A percentile compares a stretch with the other conserved stretches of the same genome.
Evolutionary conservation across 2,329 filamentous ascomycete genomes (phyloP).

Genomic region (Botrytis fragariae): DNA sequence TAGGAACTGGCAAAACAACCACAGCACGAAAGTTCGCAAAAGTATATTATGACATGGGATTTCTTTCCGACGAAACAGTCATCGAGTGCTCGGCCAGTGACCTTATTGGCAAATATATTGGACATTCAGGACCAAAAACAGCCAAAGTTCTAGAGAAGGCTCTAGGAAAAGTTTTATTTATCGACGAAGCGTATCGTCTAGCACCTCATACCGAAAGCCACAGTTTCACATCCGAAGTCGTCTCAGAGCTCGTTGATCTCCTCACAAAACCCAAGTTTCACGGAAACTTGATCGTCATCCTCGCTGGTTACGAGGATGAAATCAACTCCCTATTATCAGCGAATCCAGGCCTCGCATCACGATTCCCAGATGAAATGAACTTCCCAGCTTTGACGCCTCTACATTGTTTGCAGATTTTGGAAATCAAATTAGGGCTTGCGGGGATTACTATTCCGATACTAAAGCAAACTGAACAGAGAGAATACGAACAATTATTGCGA

Average conservation of each 20-base stretch:
- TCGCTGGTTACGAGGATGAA: slow-evolving; percentile 54
- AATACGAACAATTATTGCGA: neutral
- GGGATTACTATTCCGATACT: slow-evolving; percentile 20
- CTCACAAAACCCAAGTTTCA: slow-evolving; percentile 46
- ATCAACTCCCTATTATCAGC: slow-evolving; percentile 50
- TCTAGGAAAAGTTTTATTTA: slow-evolving; percentile 13
- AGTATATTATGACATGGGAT: slow-evolving; percentile 70
- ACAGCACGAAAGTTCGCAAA: slow-evolving; percentile 71
- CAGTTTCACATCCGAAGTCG: slow-evolving; percentile 67
- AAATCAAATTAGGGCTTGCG: slow-evolving; percentile 13
- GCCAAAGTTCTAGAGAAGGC: slow-evolving; percentile 8
- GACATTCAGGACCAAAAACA: slow-evolving; percentile 53
- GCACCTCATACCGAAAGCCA: slow-evolving; percentile 52
- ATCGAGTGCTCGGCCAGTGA: slow-evolving; percentile 65
- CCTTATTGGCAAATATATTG: slow-evolving; percentile 63
- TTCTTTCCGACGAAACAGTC: slow-evolving; percentile 58
- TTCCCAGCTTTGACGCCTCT: slow-evolving; percentile 21
- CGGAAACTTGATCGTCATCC: slow-evolving; percentile 50
- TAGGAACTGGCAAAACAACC: slow-evolving; percentile 66
- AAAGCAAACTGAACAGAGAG: neutral
- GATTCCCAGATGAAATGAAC: slow-evolving; percentile 48
- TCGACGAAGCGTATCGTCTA: slow-evolving; percentile 17
- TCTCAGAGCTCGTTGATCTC: slow-evolving; percentile 65
- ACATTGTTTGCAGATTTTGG: slow-evolving; percentile 25
- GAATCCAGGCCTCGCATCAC: slow-evolving; percentile 52